These are phyloP conservation scores for Albugo candida DNA, from an alignment of 352 stramenopile genomes.

Conservation along the genomic window DNA sequence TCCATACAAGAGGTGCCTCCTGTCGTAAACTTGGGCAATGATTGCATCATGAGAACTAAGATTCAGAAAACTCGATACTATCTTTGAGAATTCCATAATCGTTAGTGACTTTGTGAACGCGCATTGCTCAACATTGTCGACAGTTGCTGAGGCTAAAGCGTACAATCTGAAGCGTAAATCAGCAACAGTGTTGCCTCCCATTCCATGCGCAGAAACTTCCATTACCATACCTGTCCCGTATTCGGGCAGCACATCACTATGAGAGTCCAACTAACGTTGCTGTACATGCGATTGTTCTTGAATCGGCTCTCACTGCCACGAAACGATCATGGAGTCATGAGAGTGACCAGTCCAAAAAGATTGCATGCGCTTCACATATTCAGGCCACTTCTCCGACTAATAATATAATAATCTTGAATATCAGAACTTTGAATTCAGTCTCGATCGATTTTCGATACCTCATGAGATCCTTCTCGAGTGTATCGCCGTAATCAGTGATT, in stretches of 20 bases:
- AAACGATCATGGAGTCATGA: conserved; percentile 79
- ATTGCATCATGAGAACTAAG: conserved; percentile 77
- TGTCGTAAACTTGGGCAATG: conserved; percentile 80
- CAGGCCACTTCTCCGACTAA: conserved; percentile 68
- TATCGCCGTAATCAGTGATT: conserved; percentile 96
- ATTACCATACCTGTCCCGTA: conserved; percentile 98
- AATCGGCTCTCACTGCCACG: conserved; percentile 16
- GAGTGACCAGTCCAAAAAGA: conserved; percentile 94
- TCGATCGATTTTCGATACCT: conserved; percentile 40
- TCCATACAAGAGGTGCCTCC: conserved; percentile 60
- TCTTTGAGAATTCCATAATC: conserved; percentile 54
- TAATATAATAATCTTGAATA: not conserved
- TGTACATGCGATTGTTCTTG: no score
- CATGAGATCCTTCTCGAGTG: conserved; percentile 88
- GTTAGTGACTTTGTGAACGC: conserved; percentile 23
- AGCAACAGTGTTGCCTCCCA: conserved; percentile 91
- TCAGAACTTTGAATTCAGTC: conserved; percentile 2
- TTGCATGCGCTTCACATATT: conserved; percentile 83
- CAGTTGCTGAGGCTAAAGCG: no score
- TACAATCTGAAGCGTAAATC: conserved; percentile 85
- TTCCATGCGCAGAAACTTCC: conserved; percentile 82
- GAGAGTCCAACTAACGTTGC: no score
- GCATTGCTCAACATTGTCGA: conserved; percentile 68
- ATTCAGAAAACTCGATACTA: conserved; percentile 87
- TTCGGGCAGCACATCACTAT: conserved; percentile 81